These are phyloP conservation scores for Austropuccinia psidii DNA, from an alignment of 1,284 basidiomycete genomes.

Conservation along the genomic window DNA sequence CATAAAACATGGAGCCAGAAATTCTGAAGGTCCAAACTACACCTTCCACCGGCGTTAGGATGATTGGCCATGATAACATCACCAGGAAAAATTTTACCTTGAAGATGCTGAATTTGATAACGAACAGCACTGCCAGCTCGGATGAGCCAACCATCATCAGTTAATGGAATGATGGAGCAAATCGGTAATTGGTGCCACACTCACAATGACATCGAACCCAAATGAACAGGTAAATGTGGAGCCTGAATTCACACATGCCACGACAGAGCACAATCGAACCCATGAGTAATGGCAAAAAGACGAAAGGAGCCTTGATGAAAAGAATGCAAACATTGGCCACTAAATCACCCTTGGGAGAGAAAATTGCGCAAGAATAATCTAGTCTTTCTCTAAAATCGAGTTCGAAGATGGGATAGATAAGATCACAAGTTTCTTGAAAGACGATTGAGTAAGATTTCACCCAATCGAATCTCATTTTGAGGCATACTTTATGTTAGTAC, in stretches of 20 bases:
- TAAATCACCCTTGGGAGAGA: conserved; percentile 79
- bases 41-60: conserved; percentile 66
- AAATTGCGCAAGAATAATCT: conserved; percentile 61
- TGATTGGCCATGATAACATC: conserved; percentile 88
- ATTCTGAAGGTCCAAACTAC: background rate
- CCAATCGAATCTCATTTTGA: background rate
- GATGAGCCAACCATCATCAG: conserved; percentile 50
- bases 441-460: background rate
- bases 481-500: conserved; percentile 59
- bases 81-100: conserved; percentile 61
- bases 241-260: conserved; percentile 44
- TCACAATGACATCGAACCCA: conserved; percentile 49
- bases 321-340: conserved; percentile 63
- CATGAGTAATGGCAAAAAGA: background rate
- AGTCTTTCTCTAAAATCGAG: conserved; percentile 41
- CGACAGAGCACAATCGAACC: background rate
- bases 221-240: conserved; percentile 56
- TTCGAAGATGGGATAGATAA: background rate
- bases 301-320: background rate
- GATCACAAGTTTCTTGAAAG: conserved; percentile 39
- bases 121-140: conserved; percentile 66
- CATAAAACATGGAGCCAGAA: background rate
- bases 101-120: conserved; percentile 73
- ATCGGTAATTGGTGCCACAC: too few species aligned
- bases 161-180: conserved; percentile 43